phyloP scores from a whole-genome alignment of 345 rosid genomes.

The Capsella bursapastoris region DNA sequence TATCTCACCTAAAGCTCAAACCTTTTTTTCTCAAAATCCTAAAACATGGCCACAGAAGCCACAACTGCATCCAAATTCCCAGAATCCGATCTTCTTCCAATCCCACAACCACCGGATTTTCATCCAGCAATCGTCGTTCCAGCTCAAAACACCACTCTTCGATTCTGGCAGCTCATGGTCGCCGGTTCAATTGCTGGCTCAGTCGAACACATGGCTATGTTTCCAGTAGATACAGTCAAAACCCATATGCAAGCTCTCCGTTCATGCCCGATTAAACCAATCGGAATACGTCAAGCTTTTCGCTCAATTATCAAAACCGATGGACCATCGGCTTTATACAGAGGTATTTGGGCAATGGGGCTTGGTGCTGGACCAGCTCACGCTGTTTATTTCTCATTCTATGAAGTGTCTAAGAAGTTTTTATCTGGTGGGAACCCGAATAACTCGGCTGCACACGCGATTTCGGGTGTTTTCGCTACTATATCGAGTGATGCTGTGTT shows the following conservation, averaged over 20 bases:
- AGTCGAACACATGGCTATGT: slow-evolving; percentile 98
- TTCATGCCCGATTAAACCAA: slow-evolving; percentile 87
- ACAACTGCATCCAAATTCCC: slow-evolving; percentile 60
- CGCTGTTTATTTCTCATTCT: slow-evolving; percentile 92
- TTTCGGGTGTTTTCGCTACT: slow-evolving; percentile 90
- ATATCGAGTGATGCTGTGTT: slow-evolving; percentile 92
- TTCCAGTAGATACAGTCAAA: slow-evolving; percentile 94
- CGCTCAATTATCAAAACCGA: slow-evolving; percentile 71
- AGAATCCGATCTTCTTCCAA: slow-evolving; percentile 67
- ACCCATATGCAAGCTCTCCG: slow-evolving; percentile 98
- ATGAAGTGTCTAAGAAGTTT: slow-evolving; percentile 74
- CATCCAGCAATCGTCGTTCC: slow-evolving; percentile 54
- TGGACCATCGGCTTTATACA: slow-evolving; percentile 76
- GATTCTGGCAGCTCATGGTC: slow-evolving; percentile 91
- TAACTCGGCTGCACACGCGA: slow-evolving; percentile 79
- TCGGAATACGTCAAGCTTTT: slow-evolving; percentile 74
- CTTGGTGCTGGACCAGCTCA: slow-evolving; percentile 99
- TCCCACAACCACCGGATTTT: slow-evolving; percentile 67
- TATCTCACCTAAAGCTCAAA: not conserved
- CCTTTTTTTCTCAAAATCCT: not conserved
- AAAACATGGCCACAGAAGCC: slow-evolving; percentile 68
- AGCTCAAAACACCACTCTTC: slow-evolving; percentile 56
- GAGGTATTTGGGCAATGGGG: slow-evolving; percentile 97
- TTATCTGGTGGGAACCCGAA: slow-evolving; percentile 72
- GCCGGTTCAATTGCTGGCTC: slow-evolving; percentile 96